Evolutionary conservation across 2,329 filamentous ascomycete species (phyloP), one percentile per base, ranked within the genome.

Genomic region (Colletotrichum scovillei): DNA sequence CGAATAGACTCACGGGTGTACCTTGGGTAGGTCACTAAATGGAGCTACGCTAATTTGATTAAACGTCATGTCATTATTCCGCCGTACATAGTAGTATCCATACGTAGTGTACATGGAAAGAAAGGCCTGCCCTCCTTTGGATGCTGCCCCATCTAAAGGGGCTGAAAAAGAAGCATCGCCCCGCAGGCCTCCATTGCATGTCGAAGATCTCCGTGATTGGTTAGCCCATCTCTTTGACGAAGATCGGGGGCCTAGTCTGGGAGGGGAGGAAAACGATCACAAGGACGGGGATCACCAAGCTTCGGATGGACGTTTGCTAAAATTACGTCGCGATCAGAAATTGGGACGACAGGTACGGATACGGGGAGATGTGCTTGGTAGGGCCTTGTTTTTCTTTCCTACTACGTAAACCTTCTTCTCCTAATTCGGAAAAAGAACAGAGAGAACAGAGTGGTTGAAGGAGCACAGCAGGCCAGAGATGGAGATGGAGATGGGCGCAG

Each of bases 171-270:
- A 56, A 46, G 42, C 4, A 24, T 12, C 42, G 53, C 30, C 59
- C 24, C n/a, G 70, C 59, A 64, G 55, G 55, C 59, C 46, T 64
- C 59, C 66, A 46, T 46, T 12, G 16, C 22, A 24, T 38, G 42
- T 73, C 58, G 16, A 57, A 65, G 55, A 69, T 62, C 55, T 28
- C 67, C 67, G 46, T 56, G 70, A 52, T 59, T 60, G 66, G 67
- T 7, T 30, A 46, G 28, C 49, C 38, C 59, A 24, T 52, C 35
- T 8, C n/a, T 58, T 58, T 38, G 67, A 55, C 74, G 22, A 78
- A 55, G 30, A 78, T 74, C 22, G 76, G 70, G n/a, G 75, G 22
- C n/a, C n/a, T n/a, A n/a, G n/a, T n/a, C n/a, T n/a, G 14, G 6
- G 35, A 5, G 35, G 11, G 35, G 38, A 42, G 38, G 70, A 22